Conservation (phyloP, 371 early-diverging fungal species). For the Polyrhizophydium stewartii region DNA sequence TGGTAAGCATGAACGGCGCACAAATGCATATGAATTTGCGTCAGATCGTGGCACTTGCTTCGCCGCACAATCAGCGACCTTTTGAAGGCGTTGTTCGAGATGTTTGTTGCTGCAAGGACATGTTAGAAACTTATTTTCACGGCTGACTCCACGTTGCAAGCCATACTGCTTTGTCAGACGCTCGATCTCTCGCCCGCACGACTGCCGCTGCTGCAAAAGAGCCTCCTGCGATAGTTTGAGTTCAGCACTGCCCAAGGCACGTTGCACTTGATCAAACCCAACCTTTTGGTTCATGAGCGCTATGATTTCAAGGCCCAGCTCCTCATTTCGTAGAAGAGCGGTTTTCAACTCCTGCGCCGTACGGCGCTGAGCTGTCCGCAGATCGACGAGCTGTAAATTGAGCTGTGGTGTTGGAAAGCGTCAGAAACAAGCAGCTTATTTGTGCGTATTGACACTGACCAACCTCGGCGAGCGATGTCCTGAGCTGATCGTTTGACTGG, state of each 20-base stretch:
- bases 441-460: too few relatives aligned
- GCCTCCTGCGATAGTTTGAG: background rate
- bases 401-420: too few relatives aligned
- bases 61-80: too few relatives aligned
- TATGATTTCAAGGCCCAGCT: constrained; percentile 3
- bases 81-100: too few relatives aligned
- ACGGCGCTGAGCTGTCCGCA: background rate
- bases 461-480: background rate
- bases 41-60: too few relatives aligned
- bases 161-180: background rate
- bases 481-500: background rate
- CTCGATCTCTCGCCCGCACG: background rate
- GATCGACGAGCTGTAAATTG: background rate
- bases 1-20: too few relatives aligned
- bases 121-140: too few relatives aligned
- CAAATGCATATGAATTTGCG: too few relatives aligned
- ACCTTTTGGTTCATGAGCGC: constrained; percentile 2
- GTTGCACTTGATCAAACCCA: background rate
- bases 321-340: background rate
- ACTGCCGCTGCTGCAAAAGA: background rate
- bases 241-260: too few relatives aligned
- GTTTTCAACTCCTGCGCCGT: background rate
- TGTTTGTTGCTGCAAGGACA: too few relatives aligned
- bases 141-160: background rate
- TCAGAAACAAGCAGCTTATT: too few relatives aligned